Base-by-base conservation (phyloP, 2,329 filamentous ascomycete species). In the Blumeria graminis region DNA sequence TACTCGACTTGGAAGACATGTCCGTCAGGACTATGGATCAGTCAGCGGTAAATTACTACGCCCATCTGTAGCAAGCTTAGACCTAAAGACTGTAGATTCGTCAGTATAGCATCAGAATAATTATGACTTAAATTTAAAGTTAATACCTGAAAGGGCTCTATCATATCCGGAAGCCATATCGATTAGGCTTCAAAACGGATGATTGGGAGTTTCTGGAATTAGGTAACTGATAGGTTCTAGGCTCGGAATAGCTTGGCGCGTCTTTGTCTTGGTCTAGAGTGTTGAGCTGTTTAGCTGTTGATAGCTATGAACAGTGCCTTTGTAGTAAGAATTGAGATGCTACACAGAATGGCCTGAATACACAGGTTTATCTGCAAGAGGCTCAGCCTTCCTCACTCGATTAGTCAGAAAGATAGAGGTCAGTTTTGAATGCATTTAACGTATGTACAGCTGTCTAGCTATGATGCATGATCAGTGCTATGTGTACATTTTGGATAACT, bases 1-100 rank as follows among this genome's bases (percentile, higher is more conserved):
- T 98, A 98, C 77, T 98, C 92, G 67, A 98, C 92, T 73, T 98
- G 92, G 74, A 98, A 98, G 66, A 98, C 92, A 75, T 98, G 92
- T 72, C 92, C 92, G 73, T 98, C 92, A 67, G 92, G 92, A 79
- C 90, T 96, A 68, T 53, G 57, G 18, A 52, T 52, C n/a, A 41
- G 68, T 82, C 70, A 81, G 74, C 64, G 61, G n/a, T 43, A 46
- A 35, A 14, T 55, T 46, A 28, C 22, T 28, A 28, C 22, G 22
- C 22, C 22, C 22, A 28, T 28, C 22, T 28, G 22, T 28, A 28
- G 22, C 22, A 6, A 13, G 7, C 28, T 13, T 73, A 63, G 73
- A 86, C 83, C 83, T 87, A 72, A 95, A 95, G 69, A 94, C 89
- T 94, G 65, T 62, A 68, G 36, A 46, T 28, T 10, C 61, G 58